A percentile compares a stretch with the other conserved stretches of the same genome.
Conservation (phyloP, 192 early-diverging fungal species). For the Podila clonocystis region DNA sequence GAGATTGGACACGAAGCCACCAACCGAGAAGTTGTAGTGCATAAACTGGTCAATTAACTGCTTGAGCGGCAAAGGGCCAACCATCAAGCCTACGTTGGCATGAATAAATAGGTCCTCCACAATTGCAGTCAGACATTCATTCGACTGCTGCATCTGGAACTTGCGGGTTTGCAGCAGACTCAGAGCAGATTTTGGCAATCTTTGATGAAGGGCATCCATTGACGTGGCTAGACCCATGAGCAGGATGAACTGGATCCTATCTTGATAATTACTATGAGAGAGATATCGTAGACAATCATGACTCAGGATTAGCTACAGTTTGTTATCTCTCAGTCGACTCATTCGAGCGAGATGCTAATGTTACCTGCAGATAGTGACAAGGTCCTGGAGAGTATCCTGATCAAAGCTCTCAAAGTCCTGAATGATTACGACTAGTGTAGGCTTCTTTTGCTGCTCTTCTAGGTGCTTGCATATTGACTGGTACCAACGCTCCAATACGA, state of each 20-base stretch:
- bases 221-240: constrained; percentile 91
- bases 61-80: constrained; percentile 78
- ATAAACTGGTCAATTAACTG: constrained; percentile 84
- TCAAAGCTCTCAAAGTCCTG: constrained; percentile 92
- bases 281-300: constrained; percentile 35
- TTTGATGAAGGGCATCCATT: constrained; percentile 82
- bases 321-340: constrained; percentile 37
- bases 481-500: constrained; percentile 76
- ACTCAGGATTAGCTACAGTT: constrained; percentile 4
- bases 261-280: constrained; percentile 66
- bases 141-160: constrained; percentile 82
- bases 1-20: constrained; percentile 73
- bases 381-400: constrained; percentile 73
- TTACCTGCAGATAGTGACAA: constrained; percentile 71
- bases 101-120: constrained; percentile 67
- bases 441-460: not conserved
- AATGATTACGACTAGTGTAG: constrained; percentile 76
- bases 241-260: constrained; percentile 78
- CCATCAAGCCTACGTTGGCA: constrained; percentile 58
- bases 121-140: constrained; percentile 68
- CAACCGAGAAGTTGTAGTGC: constrained; percentile 83
- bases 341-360: no score
- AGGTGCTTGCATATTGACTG: constrained; percentile 28
- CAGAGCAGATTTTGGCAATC: constrained; percentile 77
- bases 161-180: constrained; percentile 78